These are phyloP conservation scores for Pleurotus platypus DNA, from an alignment of 768 basidiomycete genomes.

Conservation along the genomic window DNA sequence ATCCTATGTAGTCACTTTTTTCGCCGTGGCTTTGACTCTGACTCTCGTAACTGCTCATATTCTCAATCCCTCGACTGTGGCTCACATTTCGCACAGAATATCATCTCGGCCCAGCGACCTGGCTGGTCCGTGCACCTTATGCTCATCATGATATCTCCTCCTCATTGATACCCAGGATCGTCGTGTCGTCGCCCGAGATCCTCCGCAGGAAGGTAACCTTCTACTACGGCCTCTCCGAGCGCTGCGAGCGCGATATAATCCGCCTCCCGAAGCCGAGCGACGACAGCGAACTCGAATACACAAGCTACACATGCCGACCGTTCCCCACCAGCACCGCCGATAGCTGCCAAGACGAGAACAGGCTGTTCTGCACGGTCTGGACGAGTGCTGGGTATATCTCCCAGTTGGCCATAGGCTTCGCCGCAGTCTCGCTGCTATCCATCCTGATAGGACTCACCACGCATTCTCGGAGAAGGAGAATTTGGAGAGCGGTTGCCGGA, in stretches of 20 bases:
- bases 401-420: conserved; percentile 66
- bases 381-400: conserved; percentile 63
- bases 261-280: conserved; percentile 41
- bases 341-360: conserved; percentile 48
- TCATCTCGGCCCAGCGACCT: conserved; percentile 49
- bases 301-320: conserved; percentile 55
- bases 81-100: conserved; percentile 36
- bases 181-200: conserved; percentile 39
- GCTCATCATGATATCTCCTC: neutral
- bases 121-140: conserved; percentile 53
- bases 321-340: conserved; percentile 59
- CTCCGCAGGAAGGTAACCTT: conserved; percentile 44
- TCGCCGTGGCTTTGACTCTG: conserved; percentile 48
- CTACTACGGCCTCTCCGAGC: conserved; percentile 55
- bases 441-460: conserved; percentile 71
- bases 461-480: conserved; percentile 66
- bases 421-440: conserved; percentile 49
- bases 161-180: conserved; percentile 30
- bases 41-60: conserved; percentile 37
- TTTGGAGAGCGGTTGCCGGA: conserved; percentile 73
- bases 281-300: conserved; percentile 45
- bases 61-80: neutral
- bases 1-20: conserved; percentile 63
- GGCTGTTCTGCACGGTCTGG: conserved; percentile 63
- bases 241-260: conserved; percentile 52